Evolutionary conservation across 1,284 basidiomycete genomes (phyloP).

Genomic region (Fomes fomentarius): DNA sequence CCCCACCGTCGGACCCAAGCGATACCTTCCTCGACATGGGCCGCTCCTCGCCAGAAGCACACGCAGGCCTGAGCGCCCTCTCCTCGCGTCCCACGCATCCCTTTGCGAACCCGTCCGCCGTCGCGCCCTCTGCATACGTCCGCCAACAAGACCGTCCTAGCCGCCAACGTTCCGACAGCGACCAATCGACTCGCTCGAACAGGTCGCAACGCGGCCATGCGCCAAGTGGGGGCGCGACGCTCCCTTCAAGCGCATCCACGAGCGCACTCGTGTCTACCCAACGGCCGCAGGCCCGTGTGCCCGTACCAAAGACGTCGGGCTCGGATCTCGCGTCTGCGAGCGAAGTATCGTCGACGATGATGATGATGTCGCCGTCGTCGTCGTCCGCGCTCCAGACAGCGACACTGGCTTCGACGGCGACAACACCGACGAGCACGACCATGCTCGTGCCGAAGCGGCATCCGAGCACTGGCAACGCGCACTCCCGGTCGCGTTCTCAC

Average conservation of each 20-base stretch:
- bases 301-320: conserved; percentile 3
- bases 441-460: conserved; percentile 7
- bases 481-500: too few relatives aligned
- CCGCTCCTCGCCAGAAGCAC: conserved; percentile 1
- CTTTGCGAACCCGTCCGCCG: conserved; percentile 18
- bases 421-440: conserved; percentile 16
- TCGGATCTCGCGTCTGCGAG: background rate
- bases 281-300: background rate
- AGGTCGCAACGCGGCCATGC: too few relatives aligned
- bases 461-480: background rate
- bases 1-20: too few relatives aligned
- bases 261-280: conserved; percentile 7
- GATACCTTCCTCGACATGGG: conserved; percentile 17
- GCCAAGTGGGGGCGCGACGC: too few relatives aligned
- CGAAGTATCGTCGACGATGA: background rate
- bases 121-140: background rate
- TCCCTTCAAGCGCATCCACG: conserved; percentile 5
- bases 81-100: conserved; percentile 16
- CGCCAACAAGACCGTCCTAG: conserved; percentile 10
- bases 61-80: conserved; percentile 4
- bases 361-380: too few relatives aligned
- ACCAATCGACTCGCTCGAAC: background rate
- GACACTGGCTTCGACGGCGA: conserved; percentile 4
- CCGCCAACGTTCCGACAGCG: conserved; percentile 12
- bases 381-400: background rate